These are phyloP conservation scores for Delonix regia DNA, from an alignment of 306 rosid species.

Conservation along the genomic window DNA sequence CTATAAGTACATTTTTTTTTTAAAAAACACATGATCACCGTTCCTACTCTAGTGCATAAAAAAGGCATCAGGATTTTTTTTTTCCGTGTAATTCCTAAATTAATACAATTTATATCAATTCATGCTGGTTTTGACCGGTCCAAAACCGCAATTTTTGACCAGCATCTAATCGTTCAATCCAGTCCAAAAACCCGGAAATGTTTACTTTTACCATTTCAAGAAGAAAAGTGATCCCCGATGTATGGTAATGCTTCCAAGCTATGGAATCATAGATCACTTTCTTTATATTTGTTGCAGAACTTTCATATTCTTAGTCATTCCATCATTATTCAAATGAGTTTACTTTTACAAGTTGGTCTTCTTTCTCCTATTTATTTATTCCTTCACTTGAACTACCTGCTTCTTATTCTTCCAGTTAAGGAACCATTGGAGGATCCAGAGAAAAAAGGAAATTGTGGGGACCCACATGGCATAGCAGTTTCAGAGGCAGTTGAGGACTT, in stretches of 20 bases:
- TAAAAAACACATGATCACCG: too few relatives aligned
- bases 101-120: too few relatives aligned
- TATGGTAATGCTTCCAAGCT: neutral
- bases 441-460: neutral
- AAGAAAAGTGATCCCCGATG: neutral
- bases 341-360: slow-evolving; percentile 5
- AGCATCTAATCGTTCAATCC: too few relatives aligned
- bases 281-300: neutral
- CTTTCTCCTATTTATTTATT: neutral
- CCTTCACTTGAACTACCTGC: neutral
- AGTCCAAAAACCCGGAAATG: neutral
- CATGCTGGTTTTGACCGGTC: too few relatives aligned
- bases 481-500: neutral
- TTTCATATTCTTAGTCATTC: neutral
- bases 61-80: too few relatives aligned
- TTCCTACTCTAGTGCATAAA: too few relatives aligned
- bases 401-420: neutral
- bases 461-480: neutral
- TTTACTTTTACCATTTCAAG: neutral
- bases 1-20: too few relatives aligned
- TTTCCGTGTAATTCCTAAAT: too few relatives aligned
- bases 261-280: neutral
- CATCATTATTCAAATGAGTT: neutral
- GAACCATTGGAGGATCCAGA: neutral
- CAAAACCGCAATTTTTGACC: too few relatives aligned